A percentile compares a stretch with the other conserved stretches of the same genome.
phyloP scores from a whole-genome alignment of 2,329 filamentous ascomycete genomes.

The Sodiomyces alkalinus region DNA sequence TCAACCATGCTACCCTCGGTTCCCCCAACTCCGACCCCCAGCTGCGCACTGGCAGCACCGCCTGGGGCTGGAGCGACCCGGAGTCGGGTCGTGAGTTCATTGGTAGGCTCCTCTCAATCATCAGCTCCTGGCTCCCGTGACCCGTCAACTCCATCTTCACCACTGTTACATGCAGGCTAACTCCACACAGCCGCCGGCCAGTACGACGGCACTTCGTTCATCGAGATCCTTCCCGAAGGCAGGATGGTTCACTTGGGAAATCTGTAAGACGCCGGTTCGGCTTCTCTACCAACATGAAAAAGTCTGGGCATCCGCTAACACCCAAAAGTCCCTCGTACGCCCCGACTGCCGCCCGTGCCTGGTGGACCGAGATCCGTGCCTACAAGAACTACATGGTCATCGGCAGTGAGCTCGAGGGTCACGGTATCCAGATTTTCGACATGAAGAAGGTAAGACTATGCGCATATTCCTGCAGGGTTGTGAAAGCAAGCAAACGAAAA shows the following conservation, averaged over 20 bases:
- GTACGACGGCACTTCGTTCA: conserved; percentile 26
- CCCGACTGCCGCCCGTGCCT: conserved; percentile 2
- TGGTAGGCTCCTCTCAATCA: not conserved
- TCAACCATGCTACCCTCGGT: conserved; percentile 34
- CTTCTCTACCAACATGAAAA: conserved; percentile 1
- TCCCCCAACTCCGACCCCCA: conserved; percentile 13
- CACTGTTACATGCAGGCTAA: not conserved
- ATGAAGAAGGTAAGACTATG: conserved; percentile 31
- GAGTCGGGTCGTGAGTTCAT: conserved; percentile 16
- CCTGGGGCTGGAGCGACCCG: conserved; percentile 26
- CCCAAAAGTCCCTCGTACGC: conserved; percentile 15
- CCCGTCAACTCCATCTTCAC: not conserved
- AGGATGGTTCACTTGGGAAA: no score
- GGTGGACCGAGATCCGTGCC: conserved; percentile 19
- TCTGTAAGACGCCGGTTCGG: conserved; percentile 1
- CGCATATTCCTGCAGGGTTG: conserved; percentile 8
- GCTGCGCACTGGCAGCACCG: conserved; percentile 12
- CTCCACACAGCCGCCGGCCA: conserved; percentile 9
- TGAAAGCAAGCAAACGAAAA: no score
- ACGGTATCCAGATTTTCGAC: conserved; percentile 47
- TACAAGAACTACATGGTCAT: conserved; percentile 18
- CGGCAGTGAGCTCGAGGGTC: conserved; percentile 24
- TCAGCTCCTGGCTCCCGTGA: no score
- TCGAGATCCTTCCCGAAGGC: conserved; percentile 24
- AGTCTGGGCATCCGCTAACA: no score